Evolutionary conservation across 2,329 filamentous ascomycete genomes (phyloP).

Genomic region (Venturia aucupariae): DNA sequence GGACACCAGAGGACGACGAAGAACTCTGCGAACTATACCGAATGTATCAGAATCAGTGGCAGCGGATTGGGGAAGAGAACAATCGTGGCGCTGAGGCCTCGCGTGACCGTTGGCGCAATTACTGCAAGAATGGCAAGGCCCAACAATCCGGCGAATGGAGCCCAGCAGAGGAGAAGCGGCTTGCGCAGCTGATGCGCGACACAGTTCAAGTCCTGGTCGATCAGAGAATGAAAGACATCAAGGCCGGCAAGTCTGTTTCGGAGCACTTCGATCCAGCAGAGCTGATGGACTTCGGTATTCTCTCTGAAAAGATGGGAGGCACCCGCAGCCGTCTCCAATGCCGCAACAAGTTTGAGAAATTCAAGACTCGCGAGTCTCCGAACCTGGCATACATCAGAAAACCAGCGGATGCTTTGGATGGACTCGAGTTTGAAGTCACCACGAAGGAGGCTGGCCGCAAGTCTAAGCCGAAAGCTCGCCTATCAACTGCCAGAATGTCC

Average conservation of each 20-base stretch:
- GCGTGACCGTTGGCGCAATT: slow-evolving; percentile 62
- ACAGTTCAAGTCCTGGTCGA: neutral
- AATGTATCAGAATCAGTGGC: slow-evolving; percentile 49
- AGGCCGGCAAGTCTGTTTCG: slow-evolving; percentile 26
- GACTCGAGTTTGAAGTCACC: neutral
- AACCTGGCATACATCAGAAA: neutral
- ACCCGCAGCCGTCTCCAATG: slow-evolving; percentile 60
- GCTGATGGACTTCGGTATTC: slow-evolving; percentile 50
- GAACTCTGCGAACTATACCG: slow-evolving; percentile 41
- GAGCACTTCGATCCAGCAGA: slow-evolving; percentile 25
- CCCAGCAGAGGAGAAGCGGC: slow-evolving; percentile 47
- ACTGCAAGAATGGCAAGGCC: slow-evolving; percentile 49
- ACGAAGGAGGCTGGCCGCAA: neutral
- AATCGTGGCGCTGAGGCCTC: slow-evolving; percentile 57
- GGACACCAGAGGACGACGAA: slow-evolving; percentile 51
- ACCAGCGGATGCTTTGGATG: neutral
- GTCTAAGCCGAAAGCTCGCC: neutral
- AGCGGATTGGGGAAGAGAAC: slow-evolving; percentile 48
- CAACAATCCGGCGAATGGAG: slow-evolving; percentile 50
- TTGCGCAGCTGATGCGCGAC: slow-evolving; percentile 45
- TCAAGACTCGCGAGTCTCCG: slow-evolving; percentile 25
- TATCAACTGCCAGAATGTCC: slow-evolving; percentile 16
- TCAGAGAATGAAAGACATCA: slow-evolving; percentile 40
- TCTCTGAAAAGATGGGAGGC: slow-evolving; percentile 53
- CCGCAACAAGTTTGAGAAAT: slow-evolving; percentile 54